A percentile compares a stretch with the other conserved stretches of the same genome.
Evolutionary conservation across 2,329 filamentous ascomycete species (phyloP).

Genomic region (Talaromyces islandicus): DNA sequence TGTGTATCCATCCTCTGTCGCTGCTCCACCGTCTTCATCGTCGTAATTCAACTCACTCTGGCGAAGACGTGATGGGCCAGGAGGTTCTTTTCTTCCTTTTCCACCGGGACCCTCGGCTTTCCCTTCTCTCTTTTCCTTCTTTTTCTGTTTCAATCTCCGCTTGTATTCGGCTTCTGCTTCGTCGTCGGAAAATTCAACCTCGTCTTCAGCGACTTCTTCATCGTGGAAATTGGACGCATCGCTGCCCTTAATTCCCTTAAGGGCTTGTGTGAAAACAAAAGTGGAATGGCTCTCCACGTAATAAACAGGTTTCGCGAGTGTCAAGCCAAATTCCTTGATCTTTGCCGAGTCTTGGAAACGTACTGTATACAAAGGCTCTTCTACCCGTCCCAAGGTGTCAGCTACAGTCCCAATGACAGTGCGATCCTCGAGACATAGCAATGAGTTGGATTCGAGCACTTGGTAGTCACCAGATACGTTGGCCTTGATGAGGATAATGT

Average conservation of each 20-base stretch:
- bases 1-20: conserved; percentile 53
- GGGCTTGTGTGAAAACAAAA: conserved; percentile 78
- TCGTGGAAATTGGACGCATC: conserved; percentile 95
- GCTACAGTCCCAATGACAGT: conserved; percentile 73
- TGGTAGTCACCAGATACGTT: conserved; percentile 73
- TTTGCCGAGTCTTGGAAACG: conserved; percentile 65
- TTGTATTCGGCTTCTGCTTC: conserved; percentile 86
- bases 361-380: conserved; percentile 80
- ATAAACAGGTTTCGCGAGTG: conserved; percentile 65
- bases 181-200: conserved; percentile 94
- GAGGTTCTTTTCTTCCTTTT: conserved; percentile 28
- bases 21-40: conserved; percentile 54
- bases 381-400: conserved; percentile 79
- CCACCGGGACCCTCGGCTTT: conserved; percentile 29
- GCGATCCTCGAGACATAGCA: conserved; percentile 72
- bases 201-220: conserved; percentile 78
- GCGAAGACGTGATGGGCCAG: conserved; percentile 33
- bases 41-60: conserved; percentile 57
- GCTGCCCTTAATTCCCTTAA: conserved; percentile 76
- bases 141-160: conserved; percentile 61
- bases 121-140: conserved; percentile 48
- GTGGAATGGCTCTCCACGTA: conserved; percentile 74
- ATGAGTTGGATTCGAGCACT: conserved; percentile 76
- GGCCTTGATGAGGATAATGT: conserved; percentile 71
- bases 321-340: conserved; percentile 60